Conservation (phyloP, 78 protist species). For the Chrysochromulina tobinii region DNA sequence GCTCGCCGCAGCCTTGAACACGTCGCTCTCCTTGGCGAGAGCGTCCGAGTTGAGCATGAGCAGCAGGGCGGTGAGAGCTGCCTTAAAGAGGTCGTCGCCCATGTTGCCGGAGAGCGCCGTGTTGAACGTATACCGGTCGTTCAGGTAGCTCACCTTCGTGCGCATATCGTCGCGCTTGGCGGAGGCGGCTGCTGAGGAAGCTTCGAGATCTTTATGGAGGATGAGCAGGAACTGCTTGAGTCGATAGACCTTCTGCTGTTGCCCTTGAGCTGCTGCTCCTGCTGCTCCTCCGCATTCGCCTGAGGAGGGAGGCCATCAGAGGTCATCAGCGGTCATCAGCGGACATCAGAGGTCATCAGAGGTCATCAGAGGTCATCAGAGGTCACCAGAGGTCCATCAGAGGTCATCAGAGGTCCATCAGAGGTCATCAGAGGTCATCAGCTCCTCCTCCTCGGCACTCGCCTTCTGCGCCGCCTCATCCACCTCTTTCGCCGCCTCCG, state of each 20-base stretch:
- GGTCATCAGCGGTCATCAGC: too few relatives aligned
- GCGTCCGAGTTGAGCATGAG: not conserved
- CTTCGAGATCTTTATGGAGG: not conserved
- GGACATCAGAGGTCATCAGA: too few relatives aligned
- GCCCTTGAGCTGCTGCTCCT: not conserved
- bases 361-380: too few relatives aligned
- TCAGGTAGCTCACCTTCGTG: not conserved
- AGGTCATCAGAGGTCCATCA: too few relatives aligned
- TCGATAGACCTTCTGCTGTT: not conserved
- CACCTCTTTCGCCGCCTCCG: too few relatives aligned
- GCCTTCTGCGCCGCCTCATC: too few relatives aligned
- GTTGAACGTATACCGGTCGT: not conserved
- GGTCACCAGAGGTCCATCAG: too few relatives aligned
- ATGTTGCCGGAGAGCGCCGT: not conserved
- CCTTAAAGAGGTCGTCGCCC: not conserved
- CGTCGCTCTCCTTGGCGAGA: not conserved
- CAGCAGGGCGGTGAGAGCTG: not conserved
- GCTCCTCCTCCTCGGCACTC: too few relatives aligned
- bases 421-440: too few relatives aligned
- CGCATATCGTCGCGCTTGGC: not conserved
- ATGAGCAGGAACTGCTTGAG: not conserved
- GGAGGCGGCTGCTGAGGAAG: not conserved
- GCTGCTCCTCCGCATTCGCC: too few relatives aligned
- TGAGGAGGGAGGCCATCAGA: too few relatives aligned
- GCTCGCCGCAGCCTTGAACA: not conserved